These are phyloP conservation scores for Lichtheimia ramosa DNA, from an alignment of 371 early-diverging fungal species.

Conservation along the genomic window DNA sequence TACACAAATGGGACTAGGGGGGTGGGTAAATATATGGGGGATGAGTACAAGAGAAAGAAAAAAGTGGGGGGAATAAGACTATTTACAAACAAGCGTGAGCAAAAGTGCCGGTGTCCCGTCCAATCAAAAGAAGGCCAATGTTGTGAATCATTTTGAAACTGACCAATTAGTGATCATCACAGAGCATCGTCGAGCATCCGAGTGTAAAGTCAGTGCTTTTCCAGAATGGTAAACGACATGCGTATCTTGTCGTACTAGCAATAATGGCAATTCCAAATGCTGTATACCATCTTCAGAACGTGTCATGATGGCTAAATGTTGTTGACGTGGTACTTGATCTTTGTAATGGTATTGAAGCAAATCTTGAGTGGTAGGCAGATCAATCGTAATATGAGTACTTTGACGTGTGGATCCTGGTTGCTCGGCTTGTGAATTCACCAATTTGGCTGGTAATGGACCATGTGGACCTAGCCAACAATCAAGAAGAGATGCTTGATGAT, in stretches of 20 bases:
- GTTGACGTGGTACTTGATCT: background rate
- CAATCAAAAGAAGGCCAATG: too few species aligned
- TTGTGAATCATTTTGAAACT: background rate
- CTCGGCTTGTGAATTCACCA: constrained; percentile 17
- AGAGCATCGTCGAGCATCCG: background rate
- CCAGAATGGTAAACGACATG: constrained; percentile 36
- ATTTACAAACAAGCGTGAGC: too few species aligned
- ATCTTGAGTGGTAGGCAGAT: constrained; percentile 30
- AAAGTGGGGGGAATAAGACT: too few species aligned
- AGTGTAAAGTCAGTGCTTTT: constrained; percentile 24
- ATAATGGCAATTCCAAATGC: constrained; percentile 27
- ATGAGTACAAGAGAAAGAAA: too few species aligned
- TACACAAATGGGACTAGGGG: too few species aligned
- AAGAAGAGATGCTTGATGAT: constrained; percentile 23
- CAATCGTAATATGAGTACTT: constrained; percentile 25
- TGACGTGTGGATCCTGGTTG: constrained; percentile 28
- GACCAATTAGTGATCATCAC: constrained; percentile 3
- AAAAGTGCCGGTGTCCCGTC: too few species aligned
- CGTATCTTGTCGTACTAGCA: constrained; percentile 37
- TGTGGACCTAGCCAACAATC: constrained; percentile 40
- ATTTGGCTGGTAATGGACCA: constrained; percentile 29
- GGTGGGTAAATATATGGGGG: too few species aligned
- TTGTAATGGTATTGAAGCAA: constrained; percentile 19
- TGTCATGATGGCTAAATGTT: background rate
- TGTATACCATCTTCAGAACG: constrained; percentile 13